Evolutionary conservation across 2,329 filamentous ascomycete species (phyloP).

Genomic region (Alternaria dauci): DNA sequence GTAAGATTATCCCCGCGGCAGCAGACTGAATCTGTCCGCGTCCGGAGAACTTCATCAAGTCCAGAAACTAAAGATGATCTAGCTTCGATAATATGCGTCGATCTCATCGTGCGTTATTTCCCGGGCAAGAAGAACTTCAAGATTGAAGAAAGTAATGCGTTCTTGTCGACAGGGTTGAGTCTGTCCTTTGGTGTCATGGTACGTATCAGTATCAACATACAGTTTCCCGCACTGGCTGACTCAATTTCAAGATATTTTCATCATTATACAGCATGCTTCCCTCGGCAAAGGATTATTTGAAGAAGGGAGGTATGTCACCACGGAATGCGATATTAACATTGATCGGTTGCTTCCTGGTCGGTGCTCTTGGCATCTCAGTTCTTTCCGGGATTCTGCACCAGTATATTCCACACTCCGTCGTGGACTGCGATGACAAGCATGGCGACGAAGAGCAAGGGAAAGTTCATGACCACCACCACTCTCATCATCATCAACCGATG

Average conservation of each 20-base stretch:
- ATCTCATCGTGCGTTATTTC: slow-evolving; percentile 76
- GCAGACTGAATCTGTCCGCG: background rate
- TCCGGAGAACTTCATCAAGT: background rate
- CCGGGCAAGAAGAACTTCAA: slow-evolving; percentile 79
- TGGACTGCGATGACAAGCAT: slow-evolving; percentile 81
- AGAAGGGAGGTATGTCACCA: slow-evolving; percentile 71
- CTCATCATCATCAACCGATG: slow-evolving; percentile 29
- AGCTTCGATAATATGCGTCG: slow-evolving; percentile 86
- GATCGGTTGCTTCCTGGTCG: slow-evolving; percentile 73
- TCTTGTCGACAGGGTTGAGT: slow-evolving; percentile 87
- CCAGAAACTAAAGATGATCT: slow-evolving; percentile 49
- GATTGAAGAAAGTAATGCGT: slow-evolving; percentile 88
- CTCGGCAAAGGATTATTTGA: slow-evolving; percentile 80
- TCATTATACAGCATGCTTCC: slow-evolving; percentile 93
- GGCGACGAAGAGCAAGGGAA: slow-evolving; percentile 60
- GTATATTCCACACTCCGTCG: slow-evolving; percentile 79
- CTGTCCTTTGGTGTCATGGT: slow-evolving; percentile 98
- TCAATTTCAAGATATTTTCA: slow-evolving; percentile 78
- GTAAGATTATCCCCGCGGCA: slow-evolving; percentile 24
- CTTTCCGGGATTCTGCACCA: slow-evolving; percentile 76
- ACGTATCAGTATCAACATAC: slow-evolving; percentile 38
- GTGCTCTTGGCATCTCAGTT: slow-evolving; percentile 78
- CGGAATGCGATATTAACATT: slow-evolving; percentile 73
- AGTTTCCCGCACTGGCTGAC: slow-evolving; percentile 16
- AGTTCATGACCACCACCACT: slow-evolving; percentile 31